These are phyloP conservation scores for Ophiostoma ips DNA, from an alignment of 2,329 filamentous ascomycete species.

Conservation along the genomic window DNA sequence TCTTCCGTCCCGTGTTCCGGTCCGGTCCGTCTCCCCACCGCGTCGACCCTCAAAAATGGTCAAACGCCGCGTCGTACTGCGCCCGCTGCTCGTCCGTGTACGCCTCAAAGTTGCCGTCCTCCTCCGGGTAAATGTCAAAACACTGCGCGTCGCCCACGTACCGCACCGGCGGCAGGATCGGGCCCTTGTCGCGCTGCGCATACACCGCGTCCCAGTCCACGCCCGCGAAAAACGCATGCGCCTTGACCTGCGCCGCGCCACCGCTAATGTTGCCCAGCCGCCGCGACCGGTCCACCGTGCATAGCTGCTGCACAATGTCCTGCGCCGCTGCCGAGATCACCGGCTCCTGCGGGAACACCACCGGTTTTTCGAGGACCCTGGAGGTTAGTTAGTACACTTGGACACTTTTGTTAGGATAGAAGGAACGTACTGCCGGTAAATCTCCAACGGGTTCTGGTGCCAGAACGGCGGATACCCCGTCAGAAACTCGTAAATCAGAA, in stretches of 20 bases:
- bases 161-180: slow-evolving; percentile 61
- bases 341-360: slow-evolving; percentile 57
- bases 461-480: slow-evolving; percentile 79
- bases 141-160: slow-evolving; percentile 64
- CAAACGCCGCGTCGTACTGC: slow-evolving; percentile 64
- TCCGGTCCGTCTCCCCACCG: not conserved
- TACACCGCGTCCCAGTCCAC: slow-evolving; percentile 64
- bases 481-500: slow-evolving; percentile 72
- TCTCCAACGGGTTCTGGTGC: slow-evolving; percentile 76
- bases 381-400: not conserved
- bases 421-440: slow-evolving; percentile 56
- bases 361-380: slow-evolving; percentile 66
- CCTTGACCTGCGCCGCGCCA: slow-evolving; percentile 57
- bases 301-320: slow-evolving; percentile 62
- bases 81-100: slow-evolving; percentile 56
- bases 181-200: slow-evolving; percentile 48
- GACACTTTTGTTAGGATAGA: too few relatives aligned
- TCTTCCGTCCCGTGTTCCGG: not conserved
- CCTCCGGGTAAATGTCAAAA: slow-evolving; percentile 72
- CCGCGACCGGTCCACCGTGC: slow-evolving; percentile 64
- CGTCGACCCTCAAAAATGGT: not conserved
- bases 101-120: slow-evolving; percentile 47
- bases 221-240: slow-evolving; percentile 59
- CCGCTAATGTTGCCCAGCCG: slow-evolving; percentile 68
- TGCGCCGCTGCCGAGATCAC: slow-evolving; percentile 53